Evolutionary conservation across 148 eudicot genomes (phyloP).

Genomic region (Camellia japonica): DNA sequence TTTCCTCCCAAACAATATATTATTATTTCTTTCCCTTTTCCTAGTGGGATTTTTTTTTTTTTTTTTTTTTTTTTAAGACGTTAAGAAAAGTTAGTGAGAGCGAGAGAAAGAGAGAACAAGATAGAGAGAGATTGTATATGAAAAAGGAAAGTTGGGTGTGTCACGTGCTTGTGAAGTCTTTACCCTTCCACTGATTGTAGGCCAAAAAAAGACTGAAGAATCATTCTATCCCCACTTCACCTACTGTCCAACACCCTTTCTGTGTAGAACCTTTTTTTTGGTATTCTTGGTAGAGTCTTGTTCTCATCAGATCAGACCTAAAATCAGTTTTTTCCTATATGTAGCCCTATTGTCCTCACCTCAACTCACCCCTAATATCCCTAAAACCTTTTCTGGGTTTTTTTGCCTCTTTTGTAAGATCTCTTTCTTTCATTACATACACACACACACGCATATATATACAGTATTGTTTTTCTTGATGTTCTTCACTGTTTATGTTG

Average conservation of each 20-base stretch:
- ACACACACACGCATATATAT: too few species aligned
- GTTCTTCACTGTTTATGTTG: not conserved
- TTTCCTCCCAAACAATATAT: not conserved
- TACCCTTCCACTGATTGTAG: conserved; percentile 24
- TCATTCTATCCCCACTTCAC: conserved; percentile 15
- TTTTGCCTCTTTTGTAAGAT: not conserved
- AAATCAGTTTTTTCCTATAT: conserved; percentile 1
- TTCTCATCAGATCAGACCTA: too few species aligned
- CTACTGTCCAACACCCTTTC: too few species aligned
- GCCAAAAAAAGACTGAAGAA: conserved; percentile 13
- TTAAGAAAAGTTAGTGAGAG: conserved; percentile 15
- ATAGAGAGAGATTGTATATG: conserved; percentile 12
- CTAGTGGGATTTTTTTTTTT: not conserved
- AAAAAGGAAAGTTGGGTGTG: conserved; percentile 33
- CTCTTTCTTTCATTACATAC: not conserved
- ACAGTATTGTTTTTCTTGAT: not conserved
- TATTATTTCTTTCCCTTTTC: not conserved
- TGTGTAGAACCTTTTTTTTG: too few species aligned
- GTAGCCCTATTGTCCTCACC: conserved; percentile 2
- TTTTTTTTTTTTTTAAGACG: not conserved
- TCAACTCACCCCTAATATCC: not conserved
- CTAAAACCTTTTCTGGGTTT: conserved; percentile 19
- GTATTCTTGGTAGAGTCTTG: too few species aligned
- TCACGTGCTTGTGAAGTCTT: not conserved
- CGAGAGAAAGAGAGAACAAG: not conserved